These are phyloP conservation scores for Eucalyptus curtisii DNA, from an alignment of 345 rosid genomes.

Conservation along the genomic window DNA sequence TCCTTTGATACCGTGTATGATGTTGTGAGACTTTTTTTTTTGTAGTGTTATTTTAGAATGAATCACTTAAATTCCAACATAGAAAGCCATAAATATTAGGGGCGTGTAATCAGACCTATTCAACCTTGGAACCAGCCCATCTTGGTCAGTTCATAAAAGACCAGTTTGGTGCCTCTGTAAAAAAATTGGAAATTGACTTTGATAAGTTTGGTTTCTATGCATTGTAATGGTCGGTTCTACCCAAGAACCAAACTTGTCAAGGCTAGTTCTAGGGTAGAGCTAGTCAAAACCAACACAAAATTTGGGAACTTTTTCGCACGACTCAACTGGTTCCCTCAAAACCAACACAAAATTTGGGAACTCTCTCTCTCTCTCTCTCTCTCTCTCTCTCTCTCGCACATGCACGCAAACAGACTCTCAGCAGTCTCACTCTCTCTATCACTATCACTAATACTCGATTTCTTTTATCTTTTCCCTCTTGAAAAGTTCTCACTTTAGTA, in stretches of 20 bases:
- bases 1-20: neutral
- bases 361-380: too few species aligned
- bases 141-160: neutral
- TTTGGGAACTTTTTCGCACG: too few species aligned
- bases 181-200: neutral
- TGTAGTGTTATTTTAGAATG: neutral
- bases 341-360: too few species aligned
- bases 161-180: neutral
- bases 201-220: neutral
- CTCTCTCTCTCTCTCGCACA: too few species aligned
- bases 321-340: too few species aligned
- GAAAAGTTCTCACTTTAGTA: neutral
- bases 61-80: neutral
- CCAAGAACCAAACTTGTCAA: neutral
- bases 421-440: neutral
- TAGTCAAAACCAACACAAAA: neutral
- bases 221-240: neutral
- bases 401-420: too few species aligned
- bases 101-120: neutral
- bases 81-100: neutral
- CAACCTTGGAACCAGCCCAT: neutral
- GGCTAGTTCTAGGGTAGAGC: neutral
- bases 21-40: neutral
- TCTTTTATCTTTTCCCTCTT: neutral
- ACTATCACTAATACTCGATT: neutral